A percentile compares a stretch with the other conserved stretches of the same genome.
Conservation (phyloP, 257 asterid species). For the Salvia splendens region DNA sequence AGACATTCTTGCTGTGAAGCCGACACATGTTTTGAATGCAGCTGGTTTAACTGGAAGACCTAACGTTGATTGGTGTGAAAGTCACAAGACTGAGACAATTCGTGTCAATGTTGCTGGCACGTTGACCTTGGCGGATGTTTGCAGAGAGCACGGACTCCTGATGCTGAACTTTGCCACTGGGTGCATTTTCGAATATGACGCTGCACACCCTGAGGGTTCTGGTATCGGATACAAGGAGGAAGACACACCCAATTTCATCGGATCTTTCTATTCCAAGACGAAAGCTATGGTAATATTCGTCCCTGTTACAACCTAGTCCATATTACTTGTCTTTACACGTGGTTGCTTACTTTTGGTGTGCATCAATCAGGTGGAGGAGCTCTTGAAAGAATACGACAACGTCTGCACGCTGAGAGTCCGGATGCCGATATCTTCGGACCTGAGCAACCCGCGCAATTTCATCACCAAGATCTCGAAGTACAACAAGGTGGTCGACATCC, state of each 20-base stretch:
- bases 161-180: conserved; percentile 92
- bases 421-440: conserved; percentile 65
- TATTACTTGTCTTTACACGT: neutral
- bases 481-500: conserved; percentile 88
- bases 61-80: conserved; percentile 98
- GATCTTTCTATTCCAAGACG: conserved; percentile 97
- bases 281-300: conserved; percentile 83
- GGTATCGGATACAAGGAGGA: conserved; percentile 92
- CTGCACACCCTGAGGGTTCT: conserved; percentile 80
- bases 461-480: conserved; percentile 85
- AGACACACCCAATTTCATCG: conserved; percentile 83
- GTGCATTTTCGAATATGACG: conserved; percentile 47
- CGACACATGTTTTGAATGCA: conserved; percentile 91
- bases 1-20: conserved; percentile 66
- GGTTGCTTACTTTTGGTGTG: conserved; percentile 26
- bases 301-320: neutral
- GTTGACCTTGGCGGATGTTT: conserved; percentile 82
- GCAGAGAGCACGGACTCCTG: conserved; percentile 74
- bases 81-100: conserved; percentile 83
- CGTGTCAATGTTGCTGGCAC: conserved; percentile 93
- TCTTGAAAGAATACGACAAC: conserved; percentile 80
- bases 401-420: conserved; percentile 68
- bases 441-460: conserved; percentile 90
- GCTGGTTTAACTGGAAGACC: conserved; percentile 99
- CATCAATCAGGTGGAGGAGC: conserved; percentile 78